Evolutionary conservation across 148 eudicot genomes (phyloP), one percentile per base, ranked within the genome.

Genomic region (Cornus suecica): DNA sequence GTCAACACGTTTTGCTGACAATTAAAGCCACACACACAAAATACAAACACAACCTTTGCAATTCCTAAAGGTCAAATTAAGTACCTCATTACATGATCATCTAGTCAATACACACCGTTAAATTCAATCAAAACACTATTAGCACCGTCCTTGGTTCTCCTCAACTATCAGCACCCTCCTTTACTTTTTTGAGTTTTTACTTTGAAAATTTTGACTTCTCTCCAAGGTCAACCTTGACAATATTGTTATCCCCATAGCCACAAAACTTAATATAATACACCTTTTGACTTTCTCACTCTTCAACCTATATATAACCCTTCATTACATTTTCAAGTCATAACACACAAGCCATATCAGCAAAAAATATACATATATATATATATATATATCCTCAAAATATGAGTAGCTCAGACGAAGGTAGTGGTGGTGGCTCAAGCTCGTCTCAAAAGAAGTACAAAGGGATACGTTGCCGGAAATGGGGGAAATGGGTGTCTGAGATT

Each of bases 401-500:
- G 61, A 72, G 65, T 16, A 72, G 74, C 65, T 72, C 74, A 58
- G 74, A 72, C 5, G 74, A 72, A 27, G 27, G 74, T 30, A 7
- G 58, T 23, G 14, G 74, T 15, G 10, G 63, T 37, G 42, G 0
- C 0, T 4, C 8, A 29, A 73, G 52, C 23, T 20, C 76, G 23
- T 1, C 70, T 27, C 68, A 71, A 60, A 72, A 68, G 65, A 83
- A 62, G 68, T 83, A 76, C 56, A 73, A 28, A 58, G 86, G 86
- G 8, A 65, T 83, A 0, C 77, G 85, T 1, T 72, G 82, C 30
- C 72, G 87, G 11, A 82, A 79, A 76, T 84, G 87, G 87, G 87
- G 87, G 13, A 84, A 84, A 26, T 84, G 87, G 87, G 87, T 84
- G 61, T 79, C 87, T 45, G 87, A 84, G 28, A 81, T 84, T 9